phyloP scores from a whole-genome alignment of 1,284 basidiomycete species.

The Porodaedalea pini region DNA sequence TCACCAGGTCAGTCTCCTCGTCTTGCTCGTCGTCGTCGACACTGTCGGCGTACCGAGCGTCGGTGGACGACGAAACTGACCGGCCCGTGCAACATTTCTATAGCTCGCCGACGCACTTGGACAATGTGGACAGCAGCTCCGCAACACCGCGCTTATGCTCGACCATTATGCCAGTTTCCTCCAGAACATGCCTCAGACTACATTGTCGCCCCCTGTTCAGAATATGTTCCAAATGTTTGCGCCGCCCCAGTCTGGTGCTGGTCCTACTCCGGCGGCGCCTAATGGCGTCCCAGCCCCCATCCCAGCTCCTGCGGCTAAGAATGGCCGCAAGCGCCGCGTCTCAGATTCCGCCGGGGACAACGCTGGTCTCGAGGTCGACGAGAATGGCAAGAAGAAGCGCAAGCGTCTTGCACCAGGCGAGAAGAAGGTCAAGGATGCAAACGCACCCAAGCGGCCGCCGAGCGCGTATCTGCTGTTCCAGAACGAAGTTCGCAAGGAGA shows the following conservation, averaged over 20 bases:
- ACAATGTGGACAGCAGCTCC: constrained; percentile 55
- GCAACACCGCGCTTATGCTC: constrained; percentile 52
- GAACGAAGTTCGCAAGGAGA: constrained; percentile 79
- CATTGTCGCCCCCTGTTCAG: constrained; percentile 8
- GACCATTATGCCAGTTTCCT: constrained; percentile 51
- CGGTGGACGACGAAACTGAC: neutral
- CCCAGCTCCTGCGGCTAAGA: constrained; percentile 28
- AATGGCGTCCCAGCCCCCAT: neutral
- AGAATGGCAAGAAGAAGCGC: constrained; percentile 33
- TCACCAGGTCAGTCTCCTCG: constrained; percentile 6
- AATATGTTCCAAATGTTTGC: constrained; percentile 15
- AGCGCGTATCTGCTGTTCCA: constrained; percentile 96
- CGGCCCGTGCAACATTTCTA: neutral
- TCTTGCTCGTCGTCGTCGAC: neutral
- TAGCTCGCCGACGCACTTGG: constrained; percentile 53
- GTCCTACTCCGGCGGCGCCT: neutral
- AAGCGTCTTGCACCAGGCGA: constrained; percentile 24
- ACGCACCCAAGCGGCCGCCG: constrained; percentile 91
- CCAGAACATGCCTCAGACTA: constrained; percentile 23
- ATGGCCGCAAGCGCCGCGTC: constrained; percentile 48
- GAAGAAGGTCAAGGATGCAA: constrained; percentile 80
- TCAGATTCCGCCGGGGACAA: neutral
- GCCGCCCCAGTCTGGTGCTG: neutral
- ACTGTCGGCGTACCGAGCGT: neutral
- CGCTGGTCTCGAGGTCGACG: neutral